Evolutionary conservation across 2,329 filamentous ascomycete genomes (phyloP), one percentile per base, ranked within the genome.

Genomic region (Allantophomopsis lycopodina): DNA sequence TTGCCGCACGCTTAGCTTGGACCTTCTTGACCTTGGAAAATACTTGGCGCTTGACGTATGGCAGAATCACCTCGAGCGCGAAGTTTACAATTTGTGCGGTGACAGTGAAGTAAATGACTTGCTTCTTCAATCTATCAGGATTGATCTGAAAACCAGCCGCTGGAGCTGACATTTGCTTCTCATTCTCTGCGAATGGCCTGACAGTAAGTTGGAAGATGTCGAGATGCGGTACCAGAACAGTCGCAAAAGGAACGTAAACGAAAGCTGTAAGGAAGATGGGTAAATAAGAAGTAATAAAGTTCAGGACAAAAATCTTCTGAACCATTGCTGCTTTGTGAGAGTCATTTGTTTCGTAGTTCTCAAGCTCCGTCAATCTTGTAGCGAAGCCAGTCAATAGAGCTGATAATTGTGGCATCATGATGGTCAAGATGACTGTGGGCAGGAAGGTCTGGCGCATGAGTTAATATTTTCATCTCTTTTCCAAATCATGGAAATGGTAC

Each of bases 61-160:
- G 91, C 2, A 95, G 74, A 30, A 95, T 64, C 5, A 87, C 74
- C 58, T 98, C 91, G 44, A 89, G 77, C 11, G 72, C 77, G 40
- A 95, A 80, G 55, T 83, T 91, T 50, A 98, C 80, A 31, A 95
- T 73, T 55, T 95, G 89, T 0, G 87, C 89, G 0, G 89, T 95
- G 23, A 96, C 84, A 0, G 89, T 94, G 46, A 94, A 91, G 62
- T 94, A 96, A 46, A 95, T 91, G 56, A 95, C 85, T 57, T 96
- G 89, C 50, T 87, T 83, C 50, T 80, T 83, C 30, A 96, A 75
- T 13, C 91, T 73, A 47, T 79, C 71, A 0, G 86, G 81, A 53
- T 96, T 87, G 60, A 95, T 83, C 39, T 77, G 68, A 57, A 95
- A 98, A 17, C 72, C 67, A 38, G 65, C 61, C 5, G 69, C 73